Evolutionary conservation across 352 stramenopile species (phyloP).

Genomic region (Globisporangium echinulatum): DNA sequence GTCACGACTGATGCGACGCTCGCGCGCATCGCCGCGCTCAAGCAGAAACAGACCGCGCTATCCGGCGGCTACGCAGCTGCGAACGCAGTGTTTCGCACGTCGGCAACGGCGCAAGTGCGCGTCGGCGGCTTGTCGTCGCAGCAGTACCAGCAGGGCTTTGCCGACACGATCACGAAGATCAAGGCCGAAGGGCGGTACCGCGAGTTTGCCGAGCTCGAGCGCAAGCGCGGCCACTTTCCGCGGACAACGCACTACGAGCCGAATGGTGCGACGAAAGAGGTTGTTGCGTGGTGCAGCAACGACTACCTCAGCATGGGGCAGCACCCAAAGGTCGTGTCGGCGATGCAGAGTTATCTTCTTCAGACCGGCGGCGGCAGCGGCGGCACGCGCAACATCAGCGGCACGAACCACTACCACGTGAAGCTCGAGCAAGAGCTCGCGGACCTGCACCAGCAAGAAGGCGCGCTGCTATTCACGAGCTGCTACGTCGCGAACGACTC

Average conservation of each 20-base stretch:
- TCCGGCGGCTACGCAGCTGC: slow-evolving; percentile 32
- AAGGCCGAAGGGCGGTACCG: slow-evolving; percentile 86
- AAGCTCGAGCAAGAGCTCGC: slow-evolving; percentile 79
- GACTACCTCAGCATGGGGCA: slow-evolving; percentile 90
- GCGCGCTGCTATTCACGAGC: slow-evolving; percentile 81
- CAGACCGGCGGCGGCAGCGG: slow-evolving; percentile 78
- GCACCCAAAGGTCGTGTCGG: slow-evolving; percentile 76
- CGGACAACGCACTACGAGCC: slow-evolving; percentile 68
- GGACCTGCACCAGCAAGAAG: slow-evolving; percentile 83
- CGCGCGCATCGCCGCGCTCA: slow-evolving; percentile 65
- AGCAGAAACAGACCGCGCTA: slow-evolving; percentile 43
- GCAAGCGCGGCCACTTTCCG: slow-evolving; percentile 81
- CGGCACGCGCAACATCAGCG: slow-evolving; percentile 87
- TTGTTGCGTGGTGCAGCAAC: slow-evolving; percentile 88
- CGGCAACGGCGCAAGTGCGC: slow-evolving; percentile 44
- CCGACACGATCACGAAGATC: slow-evolving; percentile 72
- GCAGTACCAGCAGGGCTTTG: slow-evolving; percentile 70
- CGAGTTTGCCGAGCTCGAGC: slow-evolving; percentile 82
- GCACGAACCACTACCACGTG: slow-evolving; percentile 90
- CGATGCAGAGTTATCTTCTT: slow-evolving; percentile 80
- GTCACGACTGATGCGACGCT: slow-evolving; percentile 56
- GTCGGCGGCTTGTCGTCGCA: slow-evolving; percentile 48
- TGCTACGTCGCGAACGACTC: slow-evolving; percentile 91
- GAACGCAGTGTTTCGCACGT: slow-evolving; percentile 49
- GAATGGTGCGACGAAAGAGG: slow-evolving; percentile 67